Percentiles rank a stretch among this genome's conserved stretches.
phyloP scores from a whole-genome alignment of 75 land plant genomes.

The Ceratopteris richardii region DNA sequence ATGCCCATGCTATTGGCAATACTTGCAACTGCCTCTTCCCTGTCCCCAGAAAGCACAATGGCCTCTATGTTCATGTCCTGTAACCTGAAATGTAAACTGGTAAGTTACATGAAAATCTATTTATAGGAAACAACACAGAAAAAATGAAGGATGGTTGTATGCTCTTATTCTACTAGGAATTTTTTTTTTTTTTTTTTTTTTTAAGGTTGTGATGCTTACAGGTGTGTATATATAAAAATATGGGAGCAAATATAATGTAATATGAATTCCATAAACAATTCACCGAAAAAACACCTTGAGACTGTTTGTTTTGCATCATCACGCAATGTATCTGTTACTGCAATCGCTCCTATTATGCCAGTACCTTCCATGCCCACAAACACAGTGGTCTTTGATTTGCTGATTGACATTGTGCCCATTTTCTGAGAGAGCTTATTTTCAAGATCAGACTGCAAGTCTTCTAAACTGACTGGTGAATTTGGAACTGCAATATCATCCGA shows the following conservation, averaged over 20 bases:
- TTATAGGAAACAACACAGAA: not conserved
- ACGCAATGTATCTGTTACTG: slow-evolving; percentile 70
- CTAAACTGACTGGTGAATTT: slow-evolving; percentile 8
- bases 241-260: no score
- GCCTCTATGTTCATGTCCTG: slow-evolving; percentile 61
- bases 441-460: slow-evolving; percentile 18
- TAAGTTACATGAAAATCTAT: no score
- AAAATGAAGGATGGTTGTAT: slow-evolving; percentile 4
- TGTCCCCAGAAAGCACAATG: slow-evolving; percentile 85
- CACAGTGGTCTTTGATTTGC: slow-evolving; percentile 66
- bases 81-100: no score
- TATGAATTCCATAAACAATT: no score
- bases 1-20: slow-evolving; percentile 70
- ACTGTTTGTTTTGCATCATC: slow-evolving; percentile 73
- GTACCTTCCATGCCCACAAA: slow-evolving; percentile 86
- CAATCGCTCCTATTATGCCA: slow-evolving; percentile 89
- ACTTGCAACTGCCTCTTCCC: slow-evolving; percentile 93
- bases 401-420: slow-evolving; percentile 9
- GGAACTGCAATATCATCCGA: not conserved
- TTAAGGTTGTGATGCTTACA: no score
- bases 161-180: no score
- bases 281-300: slow-evolving; percentile 29
- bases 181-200: no score
- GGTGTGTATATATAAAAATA: no score
- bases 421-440: slow-evolving; percentile 9